Evolutionary conservation across 179 eudicot genomes (phyloP).

Genomic region (Spergularia azorica): DNA sequence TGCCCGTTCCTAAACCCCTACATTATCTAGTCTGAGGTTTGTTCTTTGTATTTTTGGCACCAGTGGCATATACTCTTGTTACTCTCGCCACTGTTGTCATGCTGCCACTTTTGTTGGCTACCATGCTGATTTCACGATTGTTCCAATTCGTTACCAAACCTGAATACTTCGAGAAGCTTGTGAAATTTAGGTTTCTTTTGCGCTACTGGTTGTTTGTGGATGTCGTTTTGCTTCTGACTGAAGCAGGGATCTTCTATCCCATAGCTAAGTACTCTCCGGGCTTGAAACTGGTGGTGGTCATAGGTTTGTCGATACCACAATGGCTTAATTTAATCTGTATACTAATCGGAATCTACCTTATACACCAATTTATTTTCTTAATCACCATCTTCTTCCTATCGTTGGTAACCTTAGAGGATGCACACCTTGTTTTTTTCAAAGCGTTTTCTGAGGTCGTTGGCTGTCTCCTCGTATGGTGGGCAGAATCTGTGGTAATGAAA

Average conservation of each 20-base stretch:
- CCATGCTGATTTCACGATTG: background rate
- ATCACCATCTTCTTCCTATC: background rate
- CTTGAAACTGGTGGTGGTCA: background rate
- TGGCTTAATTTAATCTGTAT: conserved; percentile 21
- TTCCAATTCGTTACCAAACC: background rate
- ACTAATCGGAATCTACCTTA: background rate
- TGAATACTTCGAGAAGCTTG: background rate
- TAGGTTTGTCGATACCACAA: conserved; percentile 10
- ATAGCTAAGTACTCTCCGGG: conserved; percentile 18
- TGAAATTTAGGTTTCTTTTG: background rate
- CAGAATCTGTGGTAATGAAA: conserved; percentile 3
- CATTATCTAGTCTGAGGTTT: background rate
- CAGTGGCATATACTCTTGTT: conserved; percentile 1
- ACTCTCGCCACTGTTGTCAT: background rate
- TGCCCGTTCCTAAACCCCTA: background rate
- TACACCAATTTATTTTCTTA: background rate
- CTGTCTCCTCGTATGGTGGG: conserved; percentile 19
- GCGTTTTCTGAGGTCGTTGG: conserved; percentile 19
- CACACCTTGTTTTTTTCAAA: background rate
- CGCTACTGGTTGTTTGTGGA: conserved; percentile 11
- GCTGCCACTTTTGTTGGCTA: background rate
- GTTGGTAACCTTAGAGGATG: background rate
- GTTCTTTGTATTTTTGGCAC: background rate
- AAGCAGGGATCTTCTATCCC: conserved; percentile 12
- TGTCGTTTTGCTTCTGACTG: background rate